Percentiles rank a stretch among this genome's conserved stretches.
phyloP scores from a whole-genome alignment of 2,329 filamentous ascomycete species.

The Pseudogymnoascus sp. region DNA sequence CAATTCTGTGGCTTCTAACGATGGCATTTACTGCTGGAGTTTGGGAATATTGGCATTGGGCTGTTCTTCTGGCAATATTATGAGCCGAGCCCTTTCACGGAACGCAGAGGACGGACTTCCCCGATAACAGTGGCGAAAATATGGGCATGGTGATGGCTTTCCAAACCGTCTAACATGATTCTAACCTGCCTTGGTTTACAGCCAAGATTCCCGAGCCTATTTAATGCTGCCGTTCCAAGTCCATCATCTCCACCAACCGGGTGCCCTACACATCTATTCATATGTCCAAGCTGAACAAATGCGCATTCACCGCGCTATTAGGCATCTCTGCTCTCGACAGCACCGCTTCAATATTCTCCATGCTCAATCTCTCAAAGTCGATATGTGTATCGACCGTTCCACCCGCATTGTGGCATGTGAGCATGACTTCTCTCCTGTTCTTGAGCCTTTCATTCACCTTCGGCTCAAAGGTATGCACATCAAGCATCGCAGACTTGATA shows the following conservation, averaged over 20 bases:
- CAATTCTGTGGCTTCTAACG: background rate
- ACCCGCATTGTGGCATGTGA: slow-evolving; percentile 61
- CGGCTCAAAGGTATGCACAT: slow-evolving; percentile 57
- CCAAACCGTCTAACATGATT: background rate
- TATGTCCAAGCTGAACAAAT: slow-evolving; percentile 21
- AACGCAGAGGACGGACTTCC: background rate
- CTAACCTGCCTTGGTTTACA: background rate
- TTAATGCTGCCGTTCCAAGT: background rate
- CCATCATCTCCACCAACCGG: background rate
- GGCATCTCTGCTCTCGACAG: slow-evolving; percentile 39
- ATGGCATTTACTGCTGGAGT: background rate
- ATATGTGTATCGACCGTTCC: slow-evolving; percentile 53
- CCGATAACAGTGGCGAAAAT: background rate
- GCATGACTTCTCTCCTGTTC: slow-evolving; percentile 32
- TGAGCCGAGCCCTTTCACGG: background rate
- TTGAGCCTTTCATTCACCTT: slow-evolving; percentile 23
- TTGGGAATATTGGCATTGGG: background rate
- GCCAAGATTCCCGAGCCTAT: background rate
- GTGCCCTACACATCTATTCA: background rate
- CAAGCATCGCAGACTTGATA: slow-evolving; percentile 48
- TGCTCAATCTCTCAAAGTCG: slow-evolving; percentile 58
- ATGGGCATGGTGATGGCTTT: background rate
- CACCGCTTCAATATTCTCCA: slow-evolving; percentile 58
- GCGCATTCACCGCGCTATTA: slow-evolving; percentile 55
- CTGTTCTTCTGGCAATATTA: background rate